Conservation (phyloP, 139 green algal species). For the Chlorella sp. region DNA sequence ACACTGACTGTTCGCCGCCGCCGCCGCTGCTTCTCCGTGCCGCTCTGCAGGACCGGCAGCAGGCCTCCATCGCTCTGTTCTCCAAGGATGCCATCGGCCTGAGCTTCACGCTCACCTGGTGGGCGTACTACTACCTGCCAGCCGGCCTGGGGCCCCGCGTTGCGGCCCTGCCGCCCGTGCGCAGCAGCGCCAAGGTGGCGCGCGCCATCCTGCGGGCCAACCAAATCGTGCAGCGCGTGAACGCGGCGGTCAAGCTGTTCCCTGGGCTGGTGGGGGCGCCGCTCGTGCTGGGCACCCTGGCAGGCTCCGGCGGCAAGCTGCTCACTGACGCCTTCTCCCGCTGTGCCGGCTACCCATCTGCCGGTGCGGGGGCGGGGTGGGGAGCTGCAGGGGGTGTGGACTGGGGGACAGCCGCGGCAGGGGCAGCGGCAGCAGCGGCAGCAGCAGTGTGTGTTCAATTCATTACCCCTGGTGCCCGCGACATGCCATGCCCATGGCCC, state of each 20-base stretch:
- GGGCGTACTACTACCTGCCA: conserved; percentile 52
- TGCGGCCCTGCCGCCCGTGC: conserved; percentile 23
- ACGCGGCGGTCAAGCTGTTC: conserved; percentile 41
- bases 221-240: conserved; percentile 53
- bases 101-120: conserved; percentile 50
- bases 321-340: conserved; percentile 41
- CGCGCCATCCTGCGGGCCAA: conserved; percentile 56
- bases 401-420: neutral
- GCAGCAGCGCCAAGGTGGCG: neutral
- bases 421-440: too few species aligned
- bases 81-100: conserved; percentile 46
- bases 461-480: too few species aligned
- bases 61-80: conserved; percentile 51
- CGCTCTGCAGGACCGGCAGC: conserved; percentile 33
- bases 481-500: too few species aligned
- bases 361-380: neutral
- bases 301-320: conserved; percentile 54
- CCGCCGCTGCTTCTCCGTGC: neutral
- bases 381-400: neutral
- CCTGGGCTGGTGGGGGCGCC: conserved; percentile 55
- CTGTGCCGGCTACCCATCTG: conserved; percentile 20
- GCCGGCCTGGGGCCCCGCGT: conserved; percentile 15
- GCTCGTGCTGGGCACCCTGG: conserved; percentile 60
- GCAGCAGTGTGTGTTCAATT: too few species aligned
- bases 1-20: too few species aligned